Evolutionary conservation across 1,139 yeast genomes (phyloP).

Genomic region (Eremothecium coryli): DNA sequence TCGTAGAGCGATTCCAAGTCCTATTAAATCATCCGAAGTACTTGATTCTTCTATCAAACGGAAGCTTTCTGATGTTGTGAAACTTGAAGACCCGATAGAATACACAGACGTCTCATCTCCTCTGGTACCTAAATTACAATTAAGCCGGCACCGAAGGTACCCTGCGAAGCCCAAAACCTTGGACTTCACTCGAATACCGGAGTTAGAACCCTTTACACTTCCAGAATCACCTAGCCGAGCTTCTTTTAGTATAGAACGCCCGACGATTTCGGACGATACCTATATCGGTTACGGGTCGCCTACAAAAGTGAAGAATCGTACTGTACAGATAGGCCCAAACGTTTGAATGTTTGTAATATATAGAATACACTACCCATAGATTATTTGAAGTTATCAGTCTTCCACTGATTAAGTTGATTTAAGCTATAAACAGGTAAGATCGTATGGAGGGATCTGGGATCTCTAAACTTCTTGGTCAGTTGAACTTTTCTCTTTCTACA

Average conservation of each 20-base stretch:
- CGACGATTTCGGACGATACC: conserved; percentile 1
- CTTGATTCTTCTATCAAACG: conserved; percentile 14
- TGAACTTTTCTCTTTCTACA: too few relatives aligned
- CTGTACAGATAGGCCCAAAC: not conserved
- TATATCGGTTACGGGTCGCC: conserved; percentile 1
- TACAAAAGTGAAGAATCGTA: not conserved
- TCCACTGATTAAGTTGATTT: not conserved
- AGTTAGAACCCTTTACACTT: conserved; percentile 2
- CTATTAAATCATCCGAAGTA: conserved; percentile 20
- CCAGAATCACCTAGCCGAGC: not conserved
- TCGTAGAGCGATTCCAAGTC: conserved; percentile 32
- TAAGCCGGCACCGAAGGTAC: not conserved
- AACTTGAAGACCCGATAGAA: not conserved
- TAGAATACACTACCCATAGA: too few relatives aligned
- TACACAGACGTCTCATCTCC: not conserved
- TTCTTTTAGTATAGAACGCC: conserved; percentile 2
- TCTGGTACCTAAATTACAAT: conserved; percentile 1
- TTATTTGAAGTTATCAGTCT: too few relatives aligned
- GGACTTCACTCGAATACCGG: conserved; percentile 4
- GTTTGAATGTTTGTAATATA: too few relatives aligned
- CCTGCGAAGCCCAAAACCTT: not conserved
- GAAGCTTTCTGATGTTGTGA: conserved; percentile 10
- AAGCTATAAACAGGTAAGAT: not conserved
- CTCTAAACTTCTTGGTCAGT: too few relatives aligned
- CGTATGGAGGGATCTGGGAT: too few relatives aligned